Conservation (phyloP, 495 filamentous ascomycete species). For the Neurospora sp. region DNA sequence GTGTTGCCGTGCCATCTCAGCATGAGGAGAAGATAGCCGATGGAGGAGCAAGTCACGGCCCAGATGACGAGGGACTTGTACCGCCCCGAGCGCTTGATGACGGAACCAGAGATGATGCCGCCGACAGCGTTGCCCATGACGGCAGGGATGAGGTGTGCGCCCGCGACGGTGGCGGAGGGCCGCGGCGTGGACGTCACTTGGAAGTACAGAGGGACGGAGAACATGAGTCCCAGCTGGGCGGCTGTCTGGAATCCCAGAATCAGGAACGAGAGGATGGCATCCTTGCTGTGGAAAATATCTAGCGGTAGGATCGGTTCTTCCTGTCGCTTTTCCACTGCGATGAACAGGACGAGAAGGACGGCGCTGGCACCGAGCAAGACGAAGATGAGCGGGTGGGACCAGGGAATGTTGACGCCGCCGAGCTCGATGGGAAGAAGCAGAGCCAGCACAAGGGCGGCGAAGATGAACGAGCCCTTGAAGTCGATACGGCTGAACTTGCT, state of each 20-base stretch:
- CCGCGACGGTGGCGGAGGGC: slow-evolving; percentile 45
- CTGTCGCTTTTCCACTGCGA: slow-evolving; percentile 41
- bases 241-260: slow-evolving; percentile 42
- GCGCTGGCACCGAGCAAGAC: slow-evolving; percentile 22
- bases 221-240: slow-evolving; percentile 50
- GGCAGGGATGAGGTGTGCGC: slow-evolving; percentile 52
- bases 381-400: slow-evolving; percentile 39
- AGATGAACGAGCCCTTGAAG: slow-evolving; percentile 43
- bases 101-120: slow-evolving; percentile 45
- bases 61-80: slow-evolving; percentile 47
- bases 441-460: slow-evolving; percentile 37
- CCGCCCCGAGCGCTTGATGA: slow-evolving; percentile 48
- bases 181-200: slow-evolving; percentile 41
- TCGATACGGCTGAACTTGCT: slow-evolving; percentile 42
- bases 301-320: slow-evolving; percentile 55
- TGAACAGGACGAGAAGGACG: slow-evolving; percentile 32
- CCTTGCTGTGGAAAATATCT: slow-evolving; percentile 42
- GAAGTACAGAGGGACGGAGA: slow-evolving; percentile 58
- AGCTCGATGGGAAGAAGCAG: slow-evolving; percentile 48
- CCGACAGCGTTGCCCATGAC: slow-evolving; percentile 57
- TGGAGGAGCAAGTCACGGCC: slow-evolving; percentile 38
- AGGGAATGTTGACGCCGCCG: slow-evolving; percentile 47
- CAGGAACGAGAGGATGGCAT: slow-evolving; percentile 44
- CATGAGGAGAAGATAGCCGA: slow-evolving; percentile 45
- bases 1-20: slow-evolving; percentile 54